phyloP scores from a whole-genome alignment of 2,329 filamentous ascomycete species.

The Metarhizium robertsii region DNA sequence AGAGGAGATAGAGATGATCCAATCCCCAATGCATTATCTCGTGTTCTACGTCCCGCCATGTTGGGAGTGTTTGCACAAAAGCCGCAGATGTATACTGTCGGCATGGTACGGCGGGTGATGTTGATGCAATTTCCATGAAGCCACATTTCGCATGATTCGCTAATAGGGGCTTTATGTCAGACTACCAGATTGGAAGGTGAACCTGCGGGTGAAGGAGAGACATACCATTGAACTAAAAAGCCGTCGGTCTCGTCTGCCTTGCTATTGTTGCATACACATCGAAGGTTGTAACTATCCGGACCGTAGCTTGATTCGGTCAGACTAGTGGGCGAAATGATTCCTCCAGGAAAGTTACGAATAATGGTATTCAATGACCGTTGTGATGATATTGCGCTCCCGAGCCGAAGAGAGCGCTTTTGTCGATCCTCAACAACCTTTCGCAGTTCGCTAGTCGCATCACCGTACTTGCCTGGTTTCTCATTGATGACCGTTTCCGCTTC shows the following conservation, averaged over 20 bases:
- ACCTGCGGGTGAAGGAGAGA: background rate
- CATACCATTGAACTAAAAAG: conserved; percentile 57
- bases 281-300: conserved; percentile 33
- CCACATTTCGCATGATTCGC: conserved; percentile 57
- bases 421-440: conserved; percentile 47
- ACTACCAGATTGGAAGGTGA: background rate
- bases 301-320: conserved; percentile 37
- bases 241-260: conserved; percentile 35
- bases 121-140: conserved; percentile 56
- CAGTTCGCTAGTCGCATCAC: conserved; percentile 52
- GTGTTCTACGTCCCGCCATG: conserved; percentile 36
- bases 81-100: conserved; percentile 53
- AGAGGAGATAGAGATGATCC: conserved; percentile 26
- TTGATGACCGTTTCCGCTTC: conserved; percentile 51
- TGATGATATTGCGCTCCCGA: conserved; percentile 19
- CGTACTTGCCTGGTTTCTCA: conserved; percentile 31
- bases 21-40: conserved; percentile 28
- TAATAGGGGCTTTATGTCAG: conserved; percentile 16
- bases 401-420: conserved; percentile 30
- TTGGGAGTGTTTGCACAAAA: conserved; percentile 54
- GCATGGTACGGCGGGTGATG: conserved; percentile 45
- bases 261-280: conserved; percentile 46
- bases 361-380: conserved; percentile 25
- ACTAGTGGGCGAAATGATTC: conserved; percentile 42
- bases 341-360: conserved; percentile 21